Evolutionary conservation across 306 rosid species (phyloP), one percentile per base, ranked within the genome.

Genomic region (Ormosia semicastrata): DNA sequence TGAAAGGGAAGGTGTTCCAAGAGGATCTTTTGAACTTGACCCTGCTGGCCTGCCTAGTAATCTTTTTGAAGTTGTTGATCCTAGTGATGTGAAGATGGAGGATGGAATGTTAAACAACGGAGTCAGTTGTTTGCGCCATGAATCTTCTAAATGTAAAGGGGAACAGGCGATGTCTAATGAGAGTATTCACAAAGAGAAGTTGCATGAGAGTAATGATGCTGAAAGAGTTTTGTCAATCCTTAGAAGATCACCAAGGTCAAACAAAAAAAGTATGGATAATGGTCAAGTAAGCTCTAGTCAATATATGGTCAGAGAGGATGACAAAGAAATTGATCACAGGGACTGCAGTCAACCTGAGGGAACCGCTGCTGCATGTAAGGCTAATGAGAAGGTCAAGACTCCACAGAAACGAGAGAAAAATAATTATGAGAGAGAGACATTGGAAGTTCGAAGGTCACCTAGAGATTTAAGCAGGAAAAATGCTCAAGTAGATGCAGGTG

Each of bases 1-100:
- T 54, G 99, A 95, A 89, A 76, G 92, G 83, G 52, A 86, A 53
- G 91, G 85, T 67, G 92, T 95, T 89, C 98, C 97, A 0, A 71
- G 57, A 67, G 98, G 96, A 57, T 95, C 93, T 71, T 89, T 90
- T 79, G 99, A 95, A 86, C 87, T 95, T 24, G 99, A 95, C 58
- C 93, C 99, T 82, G 98, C 96, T 66, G 80, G 90, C 40, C 78
- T 95, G 63, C 97, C 97, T 37, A 4, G 53, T 56, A 68, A 84
- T 81, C 52, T 89, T 84, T 71, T 81, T 44, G 76, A 83, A 43
- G 60, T 30, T 37, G 78, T 57, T 73, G 85, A 71, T 82, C 30
- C 44, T 2, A 77, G 73, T 52, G 77, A 66, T 65, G 66, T 66
- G 62, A 77, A 90, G 72, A 70, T 13, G 81, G 89, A 76, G 50